Evolutionary conservation across 1,139 yeast species (phyloP).

Genomic region (Lodderomyces orthopsilosis): DNA sequence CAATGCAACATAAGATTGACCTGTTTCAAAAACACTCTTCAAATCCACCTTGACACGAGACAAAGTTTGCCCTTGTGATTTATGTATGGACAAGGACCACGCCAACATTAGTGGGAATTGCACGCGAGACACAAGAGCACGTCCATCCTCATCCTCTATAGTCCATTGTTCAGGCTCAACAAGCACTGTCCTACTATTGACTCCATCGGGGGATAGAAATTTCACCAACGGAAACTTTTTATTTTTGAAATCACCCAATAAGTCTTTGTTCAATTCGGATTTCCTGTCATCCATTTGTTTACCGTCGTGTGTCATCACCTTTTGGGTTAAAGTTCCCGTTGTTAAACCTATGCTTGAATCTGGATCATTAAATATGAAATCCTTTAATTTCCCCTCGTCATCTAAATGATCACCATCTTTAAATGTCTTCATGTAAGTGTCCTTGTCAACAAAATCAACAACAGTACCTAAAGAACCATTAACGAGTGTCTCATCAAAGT

Average conservation of each 20-base stretch:
- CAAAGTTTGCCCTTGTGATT: conserved; percentile 94
- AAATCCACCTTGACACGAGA: conserved; percentile 81
- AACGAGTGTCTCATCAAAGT: conserved; percentile 80
- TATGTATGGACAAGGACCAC: conserved; percentile 94
- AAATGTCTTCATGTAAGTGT: conserved; percentile 30
- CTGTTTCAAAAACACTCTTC: conserved; percentile 75
- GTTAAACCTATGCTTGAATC: conserved; percentile 3
- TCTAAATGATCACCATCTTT: conserved; percentile 5
- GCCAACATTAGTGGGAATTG: conserved; percentile 87
- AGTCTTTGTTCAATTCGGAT: conserved; percentile 17
- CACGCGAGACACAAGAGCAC: conserved; percentile 28
- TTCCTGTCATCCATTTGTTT: conserved; percentile 19
- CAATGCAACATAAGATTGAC: conserved; percentile 93
- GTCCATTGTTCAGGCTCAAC: conserved; percentile 47
- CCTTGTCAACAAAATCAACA: conserved; percentile 38
- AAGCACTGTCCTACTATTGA: conserved; percentile 60
- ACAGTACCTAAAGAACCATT: conserved; percentile 92
- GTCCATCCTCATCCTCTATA: conserved; percentile 37
- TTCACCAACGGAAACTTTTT: conserved; percentile 69
- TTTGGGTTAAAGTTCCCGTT: conserved; percentile 9
- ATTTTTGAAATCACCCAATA: conserved; percentile 23
- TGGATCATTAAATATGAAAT: conserved; percentile 22
- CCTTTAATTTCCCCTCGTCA: conserved; percentile 15
- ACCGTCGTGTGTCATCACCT: conserved; percentile 11
- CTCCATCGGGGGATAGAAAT: conserved; percentile 66